Evolutionary conservation across 2,329 filamentous ascomycete genomes (phyloP).

Genomic region (Grosmannia serpens): DNA sequence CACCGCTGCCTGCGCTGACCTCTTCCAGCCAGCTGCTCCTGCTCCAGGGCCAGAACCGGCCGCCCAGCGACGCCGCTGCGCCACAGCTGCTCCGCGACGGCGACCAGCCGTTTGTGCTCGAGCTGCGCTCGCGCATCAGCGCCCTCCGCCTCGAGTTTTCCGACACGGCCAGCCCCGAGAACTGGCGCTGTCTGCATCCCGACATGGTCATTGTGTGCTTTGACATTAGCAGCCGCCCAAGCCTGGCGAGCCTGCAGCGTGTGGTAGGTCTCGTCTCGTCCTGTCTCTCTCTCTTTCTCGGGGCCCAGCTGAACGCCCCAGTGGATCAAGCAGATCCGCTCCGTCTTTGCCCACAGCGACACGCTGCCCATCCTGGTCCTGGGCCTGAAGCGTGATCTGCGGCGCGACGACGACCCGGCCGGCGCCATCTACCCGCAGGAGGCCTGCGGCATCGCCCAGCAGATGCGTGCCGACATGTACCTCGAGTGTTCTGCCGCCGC

Average conservation of each 20-base stretch:
- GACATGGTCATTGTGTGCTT: slow-evolving; percentile 50
- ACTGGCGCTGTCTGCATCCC: slow-evolving; percentile 46
- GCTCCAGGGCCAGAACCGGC: slow-evolving; percentile 19
- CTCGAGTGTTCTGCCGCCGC: slow-evolving; percentile 52
- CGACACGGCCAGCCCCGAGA: slow-evolving; percentile 46
- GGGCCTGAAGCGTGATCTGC: slow-evolving; percentile 49
- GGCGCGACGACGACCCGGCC: slow-evolving; percentile 46
- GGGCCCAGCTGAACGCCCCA: slow-evolving; percentile 16
- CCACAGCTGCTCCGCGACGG: slow-evolving; percentile 42
- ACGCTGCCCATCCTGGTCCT: slow-evolving; percentile 43
- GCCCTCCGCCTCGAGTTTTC: slow-evolving; percentile 46
- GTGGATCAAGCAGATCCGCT: slow-evolving; percentile 47
- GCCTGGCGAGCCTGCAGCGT: slow-evolving; percentile 45
- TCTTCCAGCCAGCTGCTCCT: slow-evolving; percentile 37
- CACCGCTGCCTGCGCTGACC: slow-evolving; percentile 3
- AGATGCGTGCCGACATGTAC: slow-evolving; percentile 50
- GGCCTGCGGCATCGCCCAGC: slow-evolving; percentile 43
- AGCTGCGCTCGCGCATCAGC: slow-evolving; percentile 33
- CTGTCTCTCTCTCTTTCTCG: background rate
- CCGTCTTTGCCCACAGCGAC: slow-evolving; percentile 33
- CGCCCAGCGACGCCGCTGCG: slow-evolving; percentile 25
- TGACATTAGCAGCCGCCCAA: slow-evolving; percentile 47
- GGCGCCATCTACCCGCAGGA: slow-evolving; percentile 52
- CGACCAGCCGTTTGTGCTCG: slow-evolving; percentile 50
- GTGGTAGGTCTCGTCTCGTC: slow-evolving; percentile 28